Conservation (phyloP, 2,329 filamentous ascomycete genomes). For the Colletotrichum neosansevieriae region DNA sequence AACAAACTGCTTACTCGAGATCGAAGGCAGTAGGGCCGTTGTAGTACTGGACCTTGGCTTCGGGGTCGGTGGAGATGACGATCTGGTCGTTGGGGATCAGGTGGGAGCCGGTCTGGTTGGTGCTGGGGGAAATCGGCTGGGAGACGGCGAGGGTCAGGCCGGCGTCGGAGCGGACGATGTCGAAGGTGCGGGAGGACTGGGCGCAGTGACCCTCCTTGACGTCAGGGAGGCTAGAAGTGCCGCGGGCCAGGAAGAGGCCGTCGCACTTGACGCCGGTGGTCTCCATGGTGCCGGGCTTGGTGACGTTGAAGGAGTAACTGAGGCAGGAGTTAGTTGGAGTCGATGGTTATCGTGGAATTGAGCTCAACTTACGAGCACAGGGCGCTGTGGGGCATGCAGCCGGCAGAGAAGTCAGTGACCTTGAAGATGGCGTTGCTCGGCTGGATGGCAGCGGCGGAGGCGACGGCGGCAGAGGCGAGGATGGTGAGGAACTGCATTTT, state of each 20-base stretch:
- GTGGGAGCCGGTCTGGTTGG: conserved; percentile 45
- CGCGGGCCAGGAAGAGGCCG: conserved; percentile 40
- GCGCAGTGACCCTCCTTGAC: conserved; percentile 47
- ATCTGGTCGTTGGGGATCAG: conserved; percentile 45
- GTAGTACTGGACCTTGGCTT: conserved; percentile 47
- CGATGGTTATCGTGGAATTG: background rate
- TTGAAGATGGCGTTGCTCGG: conserved; percentile 43
- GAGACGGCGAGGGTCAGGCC: conserved; percentile 46
- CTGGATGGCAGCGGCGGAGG: conserved; percentile 43
- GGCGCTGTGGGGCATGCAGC: conserved; percentile 47
- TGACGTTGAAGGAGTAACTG: conserved; percentile 26
- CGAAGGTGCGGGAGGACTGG: conserved; percentile 47
- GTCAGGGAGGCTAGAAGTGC: conserved; percentile 46
- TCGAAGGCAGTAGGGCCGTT: conserved; percentile 42
- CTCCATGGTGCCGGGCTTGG: conserved; percentile 45
- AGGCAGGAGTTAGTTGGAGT: background rate
- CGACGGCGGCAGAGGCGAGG: conserved; percentile 43
- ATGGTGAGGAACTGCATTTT: conserved; percentile 46
- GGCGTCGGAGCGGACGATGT: conserved; percentile 42
- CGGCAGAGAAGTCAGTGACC: conserved; percentile 46
- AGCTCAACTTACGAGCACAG: conserved; percentile 44
- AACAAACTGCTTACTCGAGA: conserved; percentile 24
- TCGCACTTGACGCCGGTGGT: conserved; percentile 44
- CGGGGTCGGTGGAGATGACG: conserved; percentile 42
- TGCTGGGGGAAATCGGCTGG: conserved; percentile 45